Percentiles rank a stretch among this genome's conserved stretches.
These are phyloP conservation scores for Candida anutae DNA, from an alignment of 1,139 yeast species.

Conservation along the genomic window DNA sequence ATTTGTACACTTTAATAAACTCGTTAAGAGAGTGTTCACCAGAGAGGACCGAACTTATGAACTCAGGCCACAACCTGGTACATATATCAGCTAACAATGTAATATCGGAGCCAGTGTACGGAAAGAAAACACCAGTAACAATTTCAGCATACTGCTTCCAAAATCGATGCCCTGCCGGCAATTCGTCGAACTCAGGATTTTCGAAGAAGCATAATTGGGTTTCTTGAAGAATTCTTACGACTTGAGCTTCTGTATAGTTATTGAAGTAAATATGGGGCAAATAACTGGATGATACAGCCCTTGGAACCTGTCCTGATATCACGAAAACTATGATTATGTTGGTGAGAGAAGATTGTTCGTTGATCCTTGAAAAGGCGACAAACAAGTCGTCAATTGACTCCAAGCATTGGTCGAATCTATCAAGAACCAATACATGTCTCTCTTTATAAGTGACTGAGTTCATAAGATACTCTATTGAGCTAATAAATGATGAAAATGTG, in stretches of 20 bases:
- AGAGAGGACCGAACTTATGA: constrained; percentile 31
- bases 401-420: constrained; percentile 47
- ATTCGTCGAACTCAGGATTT: constrained; percentile 8
- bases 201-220: constrained; percentile 20
- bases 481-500: constrained; percentile 39
- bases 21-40: constrained; percentile 28
- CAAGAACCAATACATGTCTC: constrained; percentile 52
- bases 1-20: constrained; percentile 41
- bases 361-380: constrained; percentile 39
- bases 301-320: constrained; percentile 38
- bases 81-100: constrained; percentile 35
- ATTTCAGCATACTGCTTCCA: constrained; percentile 44
- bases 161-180: constrained; percentile 20
- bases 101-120: constrained; percentile 50
- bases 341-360: constrained; percentile 30
- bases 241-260: constrained; percentile 37
- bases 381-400: constrained; percentile 41
- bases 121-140: constrained; percentile 43
- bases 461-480: constrained; percentile 32
- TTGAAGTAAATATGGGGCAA: constrained; percentile 45
- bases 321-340: constrained; percentile 27
- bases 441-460: constrained; percentile 20
- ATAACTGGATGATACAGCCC: constrained; percentile 35
- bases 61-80: constrained; percentile 43
- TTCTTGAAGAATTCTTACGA: constrained; percentile 25